A percentile compares a stretch with the other conserved stretches of the same genome.
These are phyloP conservation scores for Dentiscutata heterogama DNA, from an alignment of 371 early-diverging fungal species.

Conservation along the genomic window DNA sequence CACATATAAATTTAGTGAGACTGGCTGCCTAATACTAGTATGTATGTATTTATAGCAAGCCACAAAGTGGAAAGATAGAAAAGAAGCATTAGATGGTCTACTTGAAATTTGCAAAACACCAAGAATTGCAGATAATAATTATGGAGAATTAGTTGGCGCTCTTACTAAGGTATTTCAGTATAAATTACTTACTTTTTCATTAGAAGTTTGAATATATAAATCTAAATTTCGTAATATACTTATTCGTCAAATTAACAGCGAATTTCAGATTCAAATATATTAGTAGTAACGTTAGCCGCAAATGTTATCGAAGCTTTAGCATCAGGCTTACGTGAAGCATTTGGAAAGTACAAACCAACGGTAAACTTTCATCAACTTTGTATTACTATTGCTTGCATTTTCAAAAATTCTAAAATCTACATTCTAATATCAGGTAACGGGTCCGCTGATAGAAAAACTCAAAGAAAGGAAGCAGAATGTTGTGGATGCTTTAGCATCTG, in stretches of 20 bases:
- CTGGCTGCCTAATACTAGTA: neutral
- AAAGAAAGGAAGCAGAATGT: constrained; percentile 95
- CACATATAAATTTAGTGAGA: neutral
- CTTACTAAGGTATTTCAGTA: constrained; percentile 76
- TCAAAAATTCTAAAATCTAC: neutral
- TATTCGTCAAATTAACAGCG: constrained; percentile 54
- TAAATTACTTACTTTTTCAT: neutral
- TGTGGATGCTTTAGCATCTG: constrained; percentile 81
- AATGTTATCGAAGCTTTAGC: constrained; percentile 92
- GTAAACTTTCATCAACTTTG: constrained; percentile 54
- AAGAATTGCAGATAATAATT: constrained; percentile 83
- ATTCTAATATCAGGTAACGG: constrained; percentile 53
- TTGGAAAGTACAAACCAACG: constrained; percentile 81
- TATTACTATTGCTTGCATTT: neutral
- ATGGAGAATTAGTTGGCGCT: constrained; percentile 82
- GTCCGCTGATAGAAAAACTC: constrained; percentile 86
- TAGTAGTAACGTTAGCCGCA: constrained; percentile 81
- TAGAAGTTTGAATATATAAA: neutral
- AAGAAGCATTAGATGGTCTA: constrained; percentile 88
- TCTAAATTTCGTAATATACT: constrained; percentile 2
- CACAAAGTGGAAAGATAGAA: constrained; percentile 96
- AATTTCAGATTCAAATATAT: constrained; percentile 89
- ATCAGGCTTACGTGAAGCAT: constrained; percentile 77
- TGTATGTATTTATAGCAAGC: constrained; percentile 62
- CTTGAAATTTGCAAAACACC: constrained; percentile 76